Base-by-base conservation (phyloP, 352 stramenopile species). In the Phytophthora melonis region DNA sequence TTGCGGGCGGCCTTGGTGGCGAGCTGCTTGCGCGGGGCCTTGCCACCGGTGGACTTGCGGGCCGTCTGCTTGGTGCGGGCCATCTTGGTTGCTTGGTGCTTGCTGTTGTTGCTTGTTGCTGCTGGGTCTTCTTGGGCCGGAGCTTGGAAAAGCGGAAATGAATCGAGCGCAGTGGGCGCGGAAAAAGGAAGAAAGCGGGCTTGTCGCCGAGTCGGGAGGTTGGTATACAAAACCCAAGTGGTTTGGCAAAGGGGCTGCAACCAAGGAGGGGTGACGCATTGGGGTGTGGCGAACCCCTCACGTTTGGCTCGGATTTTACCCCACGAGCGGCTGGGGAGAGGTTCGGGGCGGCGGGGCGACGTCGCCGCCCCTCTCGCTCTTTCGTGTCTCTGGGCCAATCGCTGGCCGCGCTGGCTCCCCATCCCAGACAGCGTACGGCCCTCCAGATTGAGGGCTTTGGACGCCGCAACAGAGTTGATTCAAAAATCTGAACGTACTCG, bases 41-140 rank as follows among this genome's bases (percentile, higher is more conserved):
- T 98, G 79, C 94, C 94, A 81, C 94, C 94, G 58, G 95, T 91
- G 60, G 93, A 98, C 82, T 99, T 99, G 72, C 95, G 93, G 36
- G 97, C 95, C 79, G 96, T 99, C 83, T 99, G 95, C 86, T 99
- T 99, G 72, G 96, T 99, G 91, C 96, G 93, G 77, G 97, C 96
- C 93, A 98, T 25, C 23, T 25, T 97, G 16, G 43, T 52, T 72
- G 65, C 58, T 58, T 25, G 23, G 9, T 34, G 30, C 30, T 49
- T 19, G 18, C 41, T 56, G 32, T 10, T 62, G 23, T 34, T 34
- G 30, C 30, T 49, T 19, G 18, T 49, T 56, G 32, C 6, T 62
- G 23, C 53, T 70, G 41, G 30, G 30, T 34, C 30, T 68, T 64
- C 47, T 55, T 73, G 59, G 50, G 50, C 41, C 50, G 72, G 66